Evolutionary conservation across 2,329 filamentous ascomycete genomes (phyloP), one percentile per base, ranked within the genome.

Genomic region (Moelleriella libera): DNA sequence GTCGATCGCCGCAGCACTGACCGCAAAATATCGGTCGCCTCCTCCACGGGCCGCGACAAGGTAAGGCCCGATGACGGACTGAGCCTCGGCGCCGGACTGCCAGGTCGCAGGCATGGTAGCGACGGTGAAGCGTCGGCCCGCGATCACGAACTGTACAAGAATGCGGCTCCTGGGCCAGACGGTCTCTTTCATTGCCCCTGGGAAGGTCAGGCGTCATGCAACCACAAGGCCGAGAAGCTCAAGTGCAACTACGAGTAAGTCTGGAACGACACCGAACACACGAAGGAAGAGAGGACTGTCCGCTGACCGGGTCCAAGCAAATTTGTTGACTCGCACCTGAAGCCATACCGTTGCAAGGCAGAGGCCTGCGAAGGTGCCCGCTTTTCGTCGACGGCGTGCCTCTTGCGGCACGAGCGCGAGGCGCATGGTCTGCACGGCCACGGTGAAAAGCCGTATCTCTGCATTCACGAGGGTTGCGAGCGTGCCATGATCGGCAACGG

Each of bases 191-290:
- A 94, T 69, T 97, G 90, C 74, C 90, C 90, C 5, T 92, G 84
- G 74, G 81, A 84, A 63, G 83, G 80, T 57, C 74, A 81, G 51
- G 49, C 68, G 32, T 71, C 63, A 60, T 97, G 90, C 77, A 85
- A 78, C 65, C 90, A 96, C 79, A 85, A 86, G 69, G 80, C 89
- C 41, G 92, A 94, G 61, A 92, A 94, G 71, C 85, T 97, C 57
- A 96, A 96, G 78, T 96, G 90, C 81, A 94, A 95, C 69, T 97
- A 96, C 63, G 89, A 96, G 89, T 94, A 83, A 78, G 87, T 30
- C 34, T 37, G 21, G 21, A 21, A 21, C 21, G 21, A 21, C 21
- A 21, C 21, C 21, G 21, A 37, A 14, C 41, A 21, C 29, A 9
- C 10, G 31, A 14, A 14, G 6, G 14, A 21, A 40, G 8, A 3